phyloP scores from a whole-genome alignment of 116 monocot genomes.

The Iris pallida region DNA sequence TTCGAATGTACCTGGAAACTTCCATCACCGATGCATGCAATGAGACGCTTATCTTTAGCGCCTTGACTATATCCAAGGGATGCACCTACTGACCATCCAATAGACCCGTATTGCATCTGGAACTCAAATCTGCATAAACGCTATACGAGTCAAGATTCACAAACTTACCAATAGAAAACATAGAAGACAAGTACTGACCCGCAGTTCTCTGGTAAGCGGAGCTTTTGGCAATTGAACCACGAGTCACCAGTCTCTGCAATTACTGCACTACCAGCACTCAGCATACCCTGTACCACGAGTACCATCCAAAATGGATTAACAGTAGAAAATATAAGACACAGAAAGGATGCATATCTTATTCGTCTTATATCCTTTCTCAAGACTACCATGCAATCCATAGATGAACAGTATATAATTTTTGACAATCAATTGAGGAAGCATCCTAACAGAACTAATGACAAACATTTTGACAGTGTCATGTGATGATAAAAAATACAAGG shows the following conservation, averaged over 20 bases:
- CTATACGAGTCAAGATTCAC: slow-evolving; percentile 7
- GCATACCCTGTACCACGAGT: slow-evolving; percentile 18
- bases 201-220: slow-evolving; percentile 38
- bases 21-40: slow-evolving; percentile 43
- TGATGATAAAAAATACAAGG: not conserved
- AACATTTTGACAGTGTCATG: too few relatives aligned
- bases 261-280: slow-evolving; percentile 35
- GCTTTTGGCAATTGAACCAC: slow-evolving; percentile 53
- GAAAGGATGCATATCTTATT: not conserved
- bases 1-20: slow-evolving; percentile 34
- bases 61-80: slow-evolving; percentile 42
- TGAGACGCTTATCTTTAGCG: slow-evolving; percentile 32
- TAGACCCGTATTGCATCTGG: slow-evolving; percentile 48
- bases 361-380: not conserved
- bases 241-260: slow-evolving; percentile 48
- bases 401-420: not conserved
- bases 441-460: too few relatives aligned
- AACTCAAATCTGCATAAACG: slow-evolving; percentile 27
- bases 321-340: slow-evolving; percentile 1
- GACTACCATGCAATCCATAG: not conserved
- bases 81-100: slow-evolving; percentile 48
- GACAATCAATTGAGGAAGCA: not conserved
- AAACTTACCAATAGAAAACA: not conserved
- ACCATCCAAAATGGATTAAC: slow-evolving; percentile 2
- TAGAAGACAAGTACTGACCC: slow-evolving; percentile 11